Evolutionary conservation across 179 eudicot species (phyloP).

Genomic region (Monotropa hypopitys): DNA sequence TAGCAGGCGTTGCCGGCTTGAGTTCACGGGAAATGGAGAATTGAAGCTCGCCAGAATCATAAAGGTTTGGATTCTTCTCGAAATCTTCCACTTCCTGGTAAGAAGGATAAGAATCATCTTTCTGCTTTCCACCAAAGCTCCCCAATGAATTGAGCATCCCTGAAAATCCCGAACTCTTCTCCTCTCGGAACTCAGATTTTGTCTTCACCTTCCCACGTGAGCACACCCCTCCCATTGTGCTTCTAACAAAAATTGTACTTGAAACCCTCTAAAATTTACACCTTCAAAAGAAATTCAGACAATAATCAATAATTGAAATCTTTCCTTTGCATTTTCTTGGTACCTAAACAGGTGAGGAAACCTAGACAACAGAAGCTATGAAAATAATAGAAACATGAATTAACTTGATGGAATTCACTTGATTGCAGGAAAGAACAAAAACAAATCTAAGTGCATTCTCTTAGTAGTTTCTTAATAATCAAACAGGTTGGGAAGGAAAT

Average conservation of each 20-base stretch:
- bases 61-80: constrained; percentile 15
- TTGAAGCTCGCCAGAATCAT: constrained; percentile 30
- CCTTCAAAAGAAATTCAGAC: background rate
- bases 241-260: background rate
- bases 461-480: background rate
- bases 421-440: background rate
- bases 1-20: constrained; percentile 32
- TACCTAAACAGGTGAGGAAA: background rate
- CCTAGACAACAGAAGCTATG: background rate
- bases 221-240: constrained; percentile 39
- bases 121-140: constrained; percentile 19
- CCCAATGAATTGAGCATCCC: constrained; percentile 29
- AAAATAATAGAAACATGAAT: background rate
- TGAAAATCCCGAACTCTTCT: constrained; percentile 20
- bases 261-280: background rate
- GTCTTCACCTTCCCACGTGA: constrained; percentile 15
- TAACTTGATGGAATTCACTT: background rate
- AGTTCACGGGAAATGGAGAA: constrained; percentile 30
- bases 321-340: background rate
- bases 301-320: background rate
- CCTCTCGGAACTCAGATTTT: constrained; percentile 6
- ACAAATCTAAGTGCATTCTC: no score
- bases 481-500: background rate
- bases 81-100: constrained; percentile 13
- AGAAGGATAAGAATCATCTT: constrained; percentile 12